Base-by-base conservation (phyloP, 768 basidiomycete genomes). In the Hemileccinum impolitum region DNA sequence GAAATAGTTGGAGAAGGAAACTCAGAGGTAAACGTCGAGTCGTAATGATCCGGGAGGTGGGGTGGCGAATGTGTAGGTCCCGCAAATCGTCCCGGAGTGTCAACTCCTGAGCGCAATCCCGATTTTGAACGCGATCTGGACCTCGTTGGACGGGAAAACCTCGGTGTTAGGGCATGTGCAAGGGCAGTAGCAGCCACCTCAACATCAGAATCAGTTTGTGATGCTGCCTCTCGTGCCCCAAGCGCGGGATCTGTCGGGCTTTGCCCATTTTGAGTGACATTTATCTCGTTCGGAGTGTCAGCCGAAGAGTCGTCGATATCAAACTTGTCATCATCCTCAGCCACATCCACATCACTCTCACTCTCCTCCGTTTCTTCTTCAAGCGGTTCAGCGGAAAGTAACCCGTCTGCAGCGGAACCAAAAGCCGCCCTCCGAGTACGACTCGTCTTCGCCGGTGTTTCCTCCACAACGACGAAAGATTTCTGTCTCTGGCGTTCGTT, bases 401-500 rank as follows among this genome's bases (percentile, higher is more conserved):
- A 41, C 3, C 51, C 35, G 15, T 59, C 48, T 7, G n/a, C 30
- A 19, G 36, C 15, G 25, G 58, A 23, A 28, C 42, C 46, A 21
- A 53, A 45, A 21, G 35, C 32, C 21, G 39, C 45, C 45, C 47
- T 62, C 56, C 54, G 62, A 17, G 30, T 39, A 39, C 56, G 56
- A 58, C 64, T 67, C 51, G 65, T 70, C 55, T 79, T 79, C 14
- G 71, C 61, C 1, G 85, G 82, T 28, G 80, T 84, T 61, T 96
- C 94, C 65, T 98, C 96, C 19, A 99, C 92, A 17, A 99, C 90
- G 37, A 98, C 96, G 57, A 98, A 98, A 6, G 94, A 96, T 66
- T 98, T 99, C 65, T 99, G 96, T 39, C 96, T 82, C 70, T 98
- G 93, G 19, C 95, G 84, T 68, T 99, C 95, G 71, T 99, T 99